A percentile compares a stretch with the other conserved stretches of the same genome.
These are phyloP conservation scores for Alternaria postmessia DNA, from an alignment of 2,329 filamentous ascomycete genomes.

Conservation along the genomic window DNA sequence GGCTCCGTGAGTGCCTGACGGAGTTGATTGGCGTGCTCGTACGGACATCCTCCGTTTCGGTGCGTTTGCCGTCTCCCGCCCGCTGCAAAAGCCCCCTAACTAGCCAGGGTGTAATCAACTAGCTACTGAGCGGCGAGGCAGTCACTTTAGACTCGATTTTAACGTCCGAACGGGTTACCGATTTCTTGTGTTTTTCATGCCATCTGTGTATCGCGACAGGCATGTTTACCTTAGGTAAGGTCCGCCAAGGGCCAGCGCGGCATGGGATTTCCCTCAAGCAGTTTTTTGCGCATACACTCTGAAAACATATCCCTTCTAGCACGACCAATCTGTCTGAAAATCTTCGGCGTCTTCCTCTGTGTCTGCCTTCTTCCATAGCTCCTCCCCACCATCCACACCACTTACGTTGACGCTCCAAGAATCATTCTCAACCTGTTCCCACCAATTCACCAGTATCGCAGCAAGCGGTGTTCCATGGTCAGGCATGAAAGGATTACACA, in stretches of 20 bases:
- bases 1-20: background rate
- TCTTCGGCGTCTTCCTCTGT: background rate
- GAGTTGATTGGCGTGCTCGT: constrained; percentile 1
- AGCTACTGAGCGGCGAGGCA: too few relatives aligned
- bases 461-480: background rate
- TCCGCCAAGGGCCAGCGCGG: too few relatives aligned
- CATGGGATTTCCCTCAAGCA: too few relatives aligned
- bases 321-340: background rate
- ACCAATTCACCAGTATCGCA: background rate
- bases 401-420: background rate
- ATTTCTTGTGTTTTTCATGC: too few relatives aligned
- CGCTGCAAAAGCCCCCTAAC: background rate
- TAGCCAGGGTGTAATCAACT: too few relatives aligned
- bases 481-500: background rate
- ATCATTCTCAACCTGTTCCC: constrained; percentile 2
- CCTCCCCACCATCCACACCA: background rate
- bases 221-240: too few relatives aligned
- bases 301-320: too few relatives aligned
- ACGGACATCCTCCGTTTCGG: background rate
- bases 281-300: too few relatives aligned
- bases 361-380: background rate
- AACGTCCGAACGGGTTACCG: too few relatives aligned
- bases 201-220: too few relatives aligned
- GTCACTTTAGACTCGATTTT: too few relatives aligned
- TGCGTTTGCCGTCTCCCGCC: background rate